Evolutionary conservation across 768 basidiomycete genomes (phyloP).

Genomic region (Pleurotus pulmonarius): DNA sequence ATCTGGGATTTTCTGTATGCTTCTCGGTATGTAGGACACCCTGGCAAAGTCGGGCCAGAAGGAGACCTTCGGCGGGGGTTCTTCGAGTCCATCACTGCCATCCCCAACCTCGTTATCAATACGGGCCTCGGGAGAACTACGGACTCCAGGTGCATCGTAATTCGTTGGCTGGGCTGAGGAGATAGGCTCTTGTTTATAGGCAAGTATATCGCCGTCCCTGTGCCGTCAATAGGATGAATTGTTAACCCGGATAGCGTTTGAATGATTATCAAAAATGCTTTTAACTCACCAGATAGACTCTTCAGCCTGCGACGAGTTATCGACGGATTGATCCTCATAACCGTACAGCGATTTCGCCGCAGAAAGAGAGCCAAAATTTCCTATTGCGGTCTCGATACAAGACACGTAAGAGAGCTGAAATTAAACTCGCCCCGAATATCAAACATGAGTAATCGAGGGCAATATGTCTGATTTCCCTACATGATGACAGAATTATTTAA

Average conservation of each 20-base stretch:
- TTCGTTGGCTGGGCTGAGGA: slow-evolving; percentile 11
- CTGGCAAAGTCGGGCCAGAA: slow-evolving; percentile 73
- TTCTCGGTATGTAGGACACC: slow-evolving; percentile 61
- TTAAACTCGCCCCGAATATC: slow-evolving; percentile 56
- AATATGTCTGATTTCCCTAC: slow-evolving; percentile 47
- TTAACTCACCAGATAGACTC: slow-evolving; percentile 1
- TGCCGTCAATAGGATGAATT: neutral
- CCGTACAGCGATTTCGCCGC: slow-evolving; percentile 35
- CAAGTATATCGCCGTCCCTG: slow-evolving; percentile 48
- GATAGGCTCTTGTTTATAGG: slow-evolving; percentile 52
- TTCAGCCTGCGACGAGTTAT: neutral
- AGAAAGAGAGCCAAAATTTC: slow-evolving; percentile 62
- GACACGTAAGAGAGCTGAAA: slow-evolving; percentile 3
- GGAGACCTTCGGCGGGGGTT: slow-evolving; percentile 31
- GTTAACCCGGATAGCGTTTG: neutral
- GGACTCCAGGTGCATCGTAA: neutral
- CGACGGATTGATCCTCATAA: slow-evolving; percentile 18
- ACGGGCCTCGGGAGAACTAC: neutral
- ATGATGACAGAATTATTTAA: slow-evolving; percentile 1
- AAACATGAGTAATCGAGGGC: slow-evolving; percentile 63
- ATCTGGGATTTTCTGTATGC: slow-evolving; percentile 63
- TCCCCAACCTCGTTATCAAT: slow-evolving; percentile 6
- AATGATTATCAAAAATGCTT: neutral
- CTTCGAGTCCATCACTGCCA: slow-evolving; percentile 9
- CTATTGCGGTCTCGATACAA: slow-evolving; percentile 26